These are phyloP conservation scores for Epicoccum sorghinum DNA, from an alignment of 2,329 filamentous ascomycete species.

Conservation along the genomic window DNA sequence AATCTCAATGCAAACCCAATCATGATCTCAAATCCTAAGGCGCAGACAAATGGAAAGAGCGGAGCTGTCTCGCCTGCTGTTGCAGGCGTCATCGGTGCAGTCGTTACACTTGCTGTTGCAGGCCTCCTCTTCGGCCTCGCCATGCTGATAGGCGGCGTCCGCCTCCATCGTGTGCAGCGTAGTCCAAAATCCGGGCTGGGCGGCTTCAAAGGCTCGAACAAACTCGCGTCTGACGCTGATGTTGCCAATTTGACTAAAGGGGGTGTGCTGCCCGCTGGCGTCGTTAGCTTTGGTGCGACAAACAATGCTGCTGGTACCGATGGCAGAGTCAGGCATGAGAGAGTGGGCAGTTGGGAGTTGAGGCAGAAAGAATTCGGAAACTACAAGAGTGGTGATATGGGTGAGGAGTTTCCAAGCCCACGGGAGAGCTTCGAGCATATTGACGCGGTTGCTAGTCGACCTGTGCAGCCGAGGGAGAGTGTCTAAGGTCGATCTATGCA, in stretches of 20 bases:
- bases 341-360: conserved; percentile 65
- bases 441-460: conserved; percentile 48
- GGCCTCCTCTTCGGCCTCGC: conserved; percentile 50
- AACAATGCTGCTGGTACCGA: background rate
- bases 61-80: conserved; percentile 50
- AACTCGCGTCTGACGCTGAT: conserved; percentile 62
- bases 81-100: conserved; percentile 63
- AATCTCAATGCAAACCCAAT: conserved; percentile 43
- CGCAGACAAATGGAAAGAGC: background rate
- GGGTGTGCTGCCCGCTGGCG: conserved; percentile 43
- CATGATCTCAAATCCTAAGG: background rate
- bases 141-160: conserved; percentile 54
- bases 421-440: conserved; percentile 55
- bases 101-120: conserved; percentile 57
- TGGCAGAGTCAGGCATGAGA: conserved; percentile 50
- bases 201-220: conserved; percentile 63
- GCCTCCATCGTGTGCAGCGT: conserved; percentile 48
- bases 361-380: conserved; percentile 42
- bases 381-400: conserved; percentile 19
- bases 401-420: conserved; percentile 30
- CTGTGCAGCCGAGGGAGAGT: conserved; percentile 56
- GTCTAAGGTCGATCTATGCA: conserved; percentile 45
- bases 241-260: conserved; percentile 53
- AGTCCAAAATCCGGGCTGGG: conserved; percentile 40
- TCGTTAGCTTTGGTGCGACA: conserved; percentile 28